Conservation (phyloP, 176 grass and related monocot genomes). For the Eragrostis curvula region DNA sequence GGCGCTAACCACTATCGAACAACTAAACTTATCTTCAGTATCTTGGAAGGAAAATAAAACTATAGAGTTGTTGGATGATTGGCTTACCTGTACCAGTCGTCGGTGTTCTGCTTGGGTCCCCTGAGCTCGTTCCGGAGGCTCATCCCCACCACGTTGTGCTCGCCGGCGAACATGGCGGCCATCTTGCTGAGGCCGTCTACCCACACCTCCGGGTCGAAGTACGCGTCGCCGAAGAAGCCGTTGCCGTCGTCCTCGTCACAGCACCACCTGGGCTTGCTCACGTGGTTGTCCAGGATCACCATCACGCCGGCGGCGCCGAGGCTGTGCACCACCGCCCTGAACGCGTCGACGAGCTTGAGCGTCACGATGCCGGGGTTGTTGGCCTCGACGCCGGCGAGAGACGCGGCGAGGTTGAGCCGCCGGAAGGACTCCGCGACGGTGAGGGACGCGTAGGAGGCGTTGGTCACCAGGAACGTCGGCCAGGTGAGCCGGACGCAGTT, state of each 20-base stretch:
- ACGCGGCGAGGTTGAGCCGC: conserved; percentile 57
- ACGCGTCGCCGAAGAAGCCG: conserved; percentile 78
- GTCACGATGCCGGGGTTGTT: conserved; percentile 66
- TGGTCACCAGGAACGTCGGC: conserved; percentile 73
- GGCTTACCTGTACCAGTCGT: conserved; percentile 83
- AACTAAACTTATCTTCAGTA: background rate
- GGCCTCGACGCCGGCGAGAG: conserved; percentile 49
- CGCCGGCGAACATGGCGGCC: conserved; percentile 59
- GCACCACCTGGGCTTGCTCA: conserved; percentile 89
- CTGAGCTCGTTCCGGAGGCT: conserved; percentile 92
- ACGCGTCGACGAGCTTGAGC: conserved; percentile 76
- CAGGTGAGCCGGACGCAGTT: conserved; percentile 70
- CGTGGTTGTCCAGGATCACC: conserved; percentile 92
- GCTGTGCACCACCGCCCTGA: conserved; percentile 66
- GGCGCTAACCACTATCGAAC: no score
- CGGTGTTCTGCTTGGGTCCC: conserved; percentile 57
- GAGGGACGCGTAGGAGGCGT: conserved; percentile 56
- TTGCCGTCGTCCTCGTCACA: conserved; percentile 68
- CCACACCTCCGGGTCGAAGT: conserved; percentile 77
- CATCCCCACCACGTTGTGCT: conserved; percentile 70
- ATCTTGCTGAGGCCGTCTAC: conserved; percentile 63
- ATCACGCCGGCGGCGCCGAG: conserved; percentile 69
- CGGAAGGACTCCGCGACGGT: conserved; percentile 68
- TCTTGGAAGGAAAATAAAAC: no score
- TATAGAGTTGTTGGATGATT: background rate